phyloP scores from a whole-genome alignment of 192 early-diverging fungal species.

The Oehlia diaphana region DNA sequence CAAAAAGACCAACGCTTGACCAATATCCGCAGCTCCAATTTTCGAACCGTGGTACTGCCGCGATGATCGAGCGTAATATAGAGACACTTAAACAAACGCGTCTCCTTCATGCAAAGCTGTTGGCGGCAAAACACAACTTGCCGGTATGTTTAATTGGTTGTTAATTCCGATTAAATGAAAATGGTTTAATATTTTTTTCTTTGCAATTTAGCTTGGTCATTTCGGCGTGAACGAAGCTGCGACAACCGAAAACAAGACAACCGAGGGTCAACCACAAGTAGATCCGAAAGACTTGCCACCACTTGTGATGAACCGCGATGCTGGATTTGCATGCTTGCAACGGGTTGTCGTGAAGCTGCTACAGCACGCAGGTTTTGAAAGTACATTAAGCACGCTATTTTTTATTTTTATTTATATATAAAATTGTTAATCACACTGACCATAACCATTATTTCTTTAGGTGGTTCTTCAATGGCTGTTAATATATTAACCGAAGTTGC shows the following conservation, averaged over 20 bases:
- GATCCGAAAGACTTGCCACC: constrained; percentile 45
- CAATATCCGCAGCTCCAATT: constrained; percentile 38
- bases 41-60: constrained; percentile 38
- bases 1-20: constrained; percentile 42
- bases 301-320: constrained; percentile 52
- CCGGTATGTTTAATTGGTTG: neutral
- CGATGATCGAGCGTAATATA: constrained; percentile 46
- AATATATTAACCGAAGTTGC: constrained; percentile 77
- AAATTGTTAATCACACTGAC: constrained; percentile 38
- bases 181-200: neutral
- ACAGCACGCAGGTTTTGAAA: constrained; percentile 89
- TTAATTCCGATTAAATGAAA: neutral
- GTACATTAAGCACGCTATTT: constrained; percentile 31
- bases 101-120: constrained; percentile 46
- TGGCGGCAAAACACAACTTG: neutral
- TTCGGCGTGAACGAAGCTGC: neutral
- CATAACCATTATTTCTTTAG: neutral
- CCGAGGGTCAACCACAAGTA: constrained; percentile 11
- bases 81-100: constrained; percentile 45
- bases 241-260: constrained; percentile 26
- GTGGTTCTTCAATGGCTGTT: constrained; percentile 47
- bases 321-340: constrained; percentile 61
- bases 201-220: constrained; percentile 4
- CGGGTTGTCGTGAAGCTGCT: constrained; percentile 68
- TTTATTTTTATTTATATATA: neutral